phyloP scores from a whole-genome alignment of 2,329 filamentous ascomycete species.

The Penicillium sp. region DNA sequence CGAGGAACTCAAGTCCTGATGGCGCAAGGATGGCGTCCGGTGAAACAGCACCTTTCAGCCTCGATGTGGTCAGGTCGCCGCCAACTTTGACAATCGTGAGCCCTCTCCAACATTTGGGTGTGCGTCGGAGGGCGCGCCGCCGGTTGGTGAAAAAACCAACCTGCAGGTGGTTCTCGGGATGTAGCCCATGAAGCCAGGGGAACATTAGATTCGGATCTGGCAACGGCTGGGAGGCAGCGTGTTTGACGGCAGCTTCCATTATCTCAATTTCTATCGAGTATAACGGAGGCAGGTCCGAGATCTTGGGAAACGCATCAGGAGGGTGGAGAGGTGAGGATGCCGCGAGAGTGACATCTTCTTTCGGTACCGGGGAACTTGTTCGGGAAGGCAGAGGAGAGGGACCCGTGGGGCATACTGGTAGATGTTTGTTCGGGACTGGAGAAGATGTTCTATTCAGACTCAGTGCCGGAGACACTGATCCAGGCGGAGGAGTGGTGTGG shows the following conservation, averaged over 20 bases:
- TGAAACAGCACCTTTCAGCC: slow-evolving; percentile 84
- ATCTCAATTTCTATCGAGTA: slow-evolving; percentile 74
- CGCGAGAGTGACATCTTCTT: slow-evolving; percentile 58
- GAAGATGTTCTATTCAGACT: slow-evolving; percentile 64
- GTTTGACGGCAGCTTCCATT: slow-evolving; percentile 74
- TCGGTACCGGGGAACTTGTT: slow-evolving; percentile 67
- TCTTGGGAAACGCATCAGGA: slow-evolving; percentile 66
- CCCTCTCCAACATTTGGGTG: slow-evolving; percentile 77
- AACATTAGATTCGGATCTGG: slow-evolving; percentile 88
- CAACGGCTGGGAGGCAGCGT: slow-evolving; percentile 77
- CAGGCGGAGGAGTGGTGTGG: slow-evolving; percentile 55
- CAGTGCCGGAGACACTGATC: slow-evolving; percentile 54
- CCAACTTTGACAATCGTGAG: slow-evolving; percentile 89
- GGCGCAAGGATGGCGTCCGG: slow-evolving; percentile 77
- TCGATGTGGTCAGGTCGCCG: slow-evolving; percentile 73
- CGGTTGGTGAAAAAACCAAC: slow-evolving; percentile 85
- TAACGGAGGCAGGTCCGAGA: slow-evolving; percentile 62
- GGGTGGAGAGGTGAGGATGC: slow-evolving; percentile 76
- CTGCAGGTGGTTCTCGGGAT: slow-evolving; percentile 86
- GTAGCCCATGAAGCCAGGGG: slow-evolving; percentile 93
- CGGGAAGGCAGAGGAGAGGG: slow-evolving; percentile 67
- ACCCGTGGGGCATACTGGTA: slow-evolving; percentile 86
- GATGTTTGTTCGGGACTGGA: slow-evolving; percentile 83
- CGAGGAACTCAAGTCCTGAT: slow-evolving; percentile 68
- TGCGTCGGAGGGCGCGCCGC: slow-evolving; percentile 70